These are phyloP conservation scores for Suillus americanus DNA, from an alignment of 768 basidiomycete genomes.

Conservation along the genomic window DNA sequence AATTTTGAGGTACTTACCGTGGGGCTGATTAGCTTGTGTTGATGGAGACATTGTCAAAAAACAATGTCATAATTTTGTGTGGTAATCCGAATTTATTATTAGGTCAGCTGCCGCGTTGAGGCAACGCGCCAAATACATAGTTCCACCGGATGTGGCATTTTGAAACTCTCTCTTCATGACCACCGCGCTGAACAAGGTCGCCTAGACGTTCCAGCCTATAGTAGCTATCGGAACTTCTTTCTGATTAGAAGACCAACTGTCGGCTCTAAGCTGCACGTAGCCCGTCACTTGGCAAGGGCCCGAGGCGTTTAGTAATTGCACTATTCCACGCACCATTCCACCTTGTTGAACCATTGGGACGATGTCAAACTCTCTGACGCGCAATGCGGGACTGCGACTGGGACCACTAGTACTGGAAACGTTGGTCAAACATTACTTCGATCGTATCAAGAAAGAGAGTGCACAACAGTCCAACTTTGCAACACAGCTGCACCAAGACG, in stretches of 20 bases:
- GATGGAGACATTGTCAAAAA: background rate
- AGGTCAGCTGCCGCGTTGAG: background rate
- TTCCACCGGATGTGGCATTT: background rate
- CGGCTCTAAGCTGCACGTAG: background rate
- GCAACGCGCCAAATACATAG: background rate
- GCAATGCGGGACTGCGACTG: slow-evolving; percentile 61
- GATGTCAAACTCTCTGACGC: slow-evolving; percentile 56
- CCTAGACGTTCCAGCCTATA: background rate
- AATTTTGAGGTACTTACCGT: background rate
- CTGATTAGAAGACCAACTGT: background rate
- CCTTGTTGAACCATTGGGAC: background rate
- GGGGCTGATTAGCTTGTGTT: background rate
- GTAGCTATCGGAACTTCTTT: background rate
- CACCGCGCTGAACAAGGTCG: background rate
- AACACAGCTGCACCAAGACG: slow-evolving; percentile 61
- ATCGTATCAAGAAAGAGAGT: slow-evolving; percentile 50
- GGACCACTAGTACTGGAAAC: slow-evolving; percentile 75
- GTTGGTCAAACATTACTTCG: slow-evolving; percentile 84
- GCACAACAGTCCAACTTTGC: slow-evolving; percentile 38
- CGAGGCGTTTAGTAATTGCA: background rate
- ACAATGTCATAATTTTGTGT: background rate
- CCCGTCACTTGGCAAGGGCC: background rate
- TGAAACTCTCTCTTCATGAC: background rate
- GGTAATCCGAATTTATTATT: background rate
- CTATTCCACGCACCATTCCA: background rate